Conservation (phyloP, 306 rosid genomes). For the Morella rubra region DNA sequence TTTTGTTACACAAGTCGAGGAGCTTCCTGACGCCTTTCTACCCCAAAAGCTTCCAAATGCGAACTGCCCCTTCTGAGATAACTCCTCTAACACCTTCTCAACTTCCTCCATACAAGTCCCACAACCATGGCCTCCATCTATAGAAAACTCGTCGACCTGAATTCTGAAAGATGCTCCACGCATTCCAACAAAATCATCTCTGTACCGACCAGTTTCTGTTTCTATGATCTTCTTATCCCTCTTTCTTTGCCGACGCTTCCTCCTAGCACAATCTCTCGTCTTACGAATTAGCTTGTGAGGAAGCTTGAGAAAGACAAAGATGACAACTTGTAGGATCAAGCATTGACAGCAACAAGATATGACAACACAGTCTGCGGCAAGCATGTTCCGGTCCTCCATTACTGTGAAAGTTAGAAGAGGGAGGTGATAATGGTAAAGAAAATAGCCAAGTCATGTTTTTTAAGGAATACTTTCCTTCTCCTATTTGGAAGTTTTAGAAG, state of each 20-base stretch:
- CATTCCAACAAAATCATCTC: constrained; percentile 36
- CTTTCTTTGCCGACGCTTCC: constrained; percentile 41
- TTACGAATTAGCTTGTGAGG: constrained; percentile 52
- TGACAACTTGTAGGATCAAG: constrained; percentile 62
- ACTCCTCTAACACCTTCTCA: constrained; percentile 66
- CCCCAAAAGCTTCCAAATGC: constrained; percentile 89
- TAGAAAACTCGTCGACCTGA: constrained; percentile 26
- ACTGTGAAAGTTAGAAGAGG: constrained; percentile 13
- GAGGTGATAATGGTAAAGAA: constrained; percentile 25
- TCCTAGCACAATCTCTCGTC: constrained; percentile 58
- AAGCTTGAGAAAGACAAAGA: constrained; percentile 60
- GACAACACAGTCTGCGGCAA: constrained; percentile 72
- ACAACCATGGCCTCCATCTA: constrained; percentile 20
- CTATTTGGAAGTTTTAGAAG: constrained; percentile 30
- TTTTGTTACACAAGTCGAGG: constrained; percentile 24
- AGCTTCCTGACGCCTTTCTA: constrained; percentile 25
- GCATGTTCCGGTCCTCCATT: constrained; percentile 72
- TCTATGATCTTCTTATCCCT: constrained; percentile 26
- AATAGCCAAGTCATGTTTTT: constrained; percentile 36
- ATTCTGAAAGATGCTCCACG: constrained; percentile 36
- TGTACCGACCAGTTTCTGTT: constrained; percentile 29
- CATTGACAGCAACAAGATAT: constrained; percentile 88
- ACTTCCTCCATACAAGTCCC: constrained; percentile 67
- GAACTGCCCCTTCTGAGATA: constrained; percentile 64
- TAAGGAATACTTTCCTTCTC: constrained; percentile 48